A percentile compares a stretch with the other conserved stretches of the same genome.
Evolutionary conservation across 1,284 basidiomycete species (phyloP).

Genomic region (Ceratobasidium sp.): DNA sequence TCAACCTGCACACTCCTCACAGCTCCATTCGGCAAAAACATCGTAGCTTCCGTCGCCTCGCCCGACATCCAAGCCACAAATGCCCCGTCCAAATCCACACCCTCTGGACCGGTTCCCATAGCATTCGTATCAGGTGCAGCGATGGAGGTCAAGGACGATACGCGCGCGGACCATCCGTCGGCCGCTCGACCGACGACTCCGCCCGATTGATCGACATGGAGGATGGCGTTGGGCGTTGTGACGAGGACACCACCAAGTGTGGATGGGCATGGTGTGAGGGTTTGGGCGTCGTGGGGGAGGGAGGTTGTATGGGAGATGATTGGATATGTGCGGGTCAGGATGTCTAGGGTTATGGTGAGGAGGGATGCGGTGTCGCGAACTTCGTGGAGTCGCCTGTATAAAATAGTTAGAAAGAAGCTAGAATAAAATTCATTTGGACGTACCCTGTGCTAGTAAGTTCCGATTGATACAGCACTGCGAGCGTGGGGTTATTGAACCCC

Average conservation of each 20-base stretch:
- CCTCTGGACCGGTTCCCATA: constrained; percentile 23
- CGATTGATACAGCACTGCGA: constrained; percentile 90
- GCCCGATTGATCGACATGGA: constrained; percentile 92
- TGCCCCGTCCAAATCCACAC: constrained; percentile 28
- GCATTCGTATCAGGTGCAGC: constrained; percentile 54
- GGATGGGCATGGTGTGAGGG: constrained; percentile 83
- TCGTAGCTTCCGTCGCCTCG: constrained; percentile 55
- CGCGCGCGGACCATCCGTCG: constrained; percentile 88
- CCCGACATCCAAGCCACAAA: constrained; percentile 23
- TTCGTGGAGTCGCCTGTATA: constrained; percentile 78
- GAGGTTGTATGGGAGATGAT: constrained; percentile 86
- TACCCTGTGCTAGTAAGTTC: constrained; percentile 93
- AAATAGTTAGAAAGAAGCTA: constrained; percentile 27
- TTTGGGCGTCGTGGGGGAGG: constrained; percentile 86
- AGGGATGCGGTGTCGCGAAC: constrained; percentile 86
- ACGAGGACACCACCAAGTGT: constrained; percentile 92
- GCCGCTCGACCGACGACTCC: constrained; percentile 80
- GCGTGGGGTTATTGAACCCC: constrained; percentile 94
- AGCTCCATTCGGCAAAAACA: constrained; percentile 77
- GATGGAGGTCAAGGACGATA: constrained; percentile 71
- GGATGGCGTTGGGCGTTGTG: constrained; percentile 82
- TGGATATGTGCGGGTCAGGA: constrained; percentile 83
- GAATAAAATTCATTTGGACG: constrained; percentile 43
- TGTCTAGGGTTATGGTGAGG: constrained; percentile 91
- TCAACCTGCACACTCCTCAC: constrained; percentile 79